Conservation (phyloP, 1,139 yeast genomes). For the Geotrichum carabidarum region DNA sequence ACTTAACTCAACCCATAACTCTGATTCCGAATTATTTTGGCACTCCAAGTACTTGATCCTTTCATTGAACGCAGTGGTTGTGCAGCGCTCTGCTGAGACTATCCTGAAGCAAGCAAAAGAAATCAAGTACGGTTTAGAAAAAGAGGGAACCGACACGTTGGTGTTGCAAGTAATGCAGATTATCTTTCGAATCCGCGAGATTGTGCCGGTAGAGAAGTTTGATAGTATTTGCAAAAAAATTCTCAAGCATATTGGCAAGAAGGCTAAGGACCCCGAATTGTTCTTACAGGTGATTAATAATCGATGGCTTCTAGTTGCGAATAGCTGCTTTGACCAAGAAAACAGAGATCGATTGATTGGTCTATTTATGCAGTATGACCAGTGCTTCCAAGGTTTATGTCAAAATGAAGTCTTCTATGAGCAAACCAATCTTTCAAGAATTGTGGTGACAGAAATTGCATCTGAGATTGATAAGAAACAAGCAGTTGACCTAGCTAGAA, state of each 20-base stretch:
- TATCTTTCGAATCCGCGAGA: constrained; percentile 26
- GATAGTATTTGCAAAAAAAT: constrained; percentile 21
- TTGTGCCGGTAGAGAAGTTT: constrained; percentile 21
- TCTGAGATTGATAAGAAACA: constrained; percentile 7
- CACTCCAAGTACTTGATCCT: constrained; percentile 20
- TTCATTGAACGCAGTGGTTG: constrained; percentile 20
- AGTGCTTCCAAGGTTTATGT: constrained; percentile 20
- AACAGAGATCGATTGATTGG: constrained; percentile 20
- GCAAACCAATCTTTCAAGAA: constrained; percentile 22
- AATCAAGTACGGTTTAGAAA: constrained; percentile 15
- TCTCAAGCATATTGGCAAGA: constrained; percentile 20
- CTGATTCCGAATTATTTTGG: constrained; percentile 19
- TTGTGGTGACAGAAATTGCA: constrained; percentile 19
- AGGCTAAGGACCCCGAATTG: constrained; percentile 15
- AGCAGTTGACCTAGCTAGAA: background rate
- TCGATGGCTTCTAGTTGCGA: constrained; percentile 30
- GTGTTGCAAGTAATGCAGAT: constrained; percentile 22
- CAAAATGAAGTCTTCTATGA: constrained; percentile 26
- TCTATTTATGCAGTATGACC: constrained; percentile 21
- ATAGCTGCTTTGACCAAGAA: constrained; percentile 21
- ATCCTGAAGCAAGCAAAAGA: constrained; percentile 19
- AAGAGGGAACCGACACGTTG: constrained; percentile 15
- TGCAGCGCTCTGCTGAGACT: constrained; percentile 9
- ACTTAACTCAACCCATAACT: constrained; percentile 4
- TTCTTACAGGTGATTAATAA: constrained; percentile 22